phyloP scores from a whole-genome alignment of 1,284 basidiomycete genomes.

The Ceratobasidium sp. region DNA sequence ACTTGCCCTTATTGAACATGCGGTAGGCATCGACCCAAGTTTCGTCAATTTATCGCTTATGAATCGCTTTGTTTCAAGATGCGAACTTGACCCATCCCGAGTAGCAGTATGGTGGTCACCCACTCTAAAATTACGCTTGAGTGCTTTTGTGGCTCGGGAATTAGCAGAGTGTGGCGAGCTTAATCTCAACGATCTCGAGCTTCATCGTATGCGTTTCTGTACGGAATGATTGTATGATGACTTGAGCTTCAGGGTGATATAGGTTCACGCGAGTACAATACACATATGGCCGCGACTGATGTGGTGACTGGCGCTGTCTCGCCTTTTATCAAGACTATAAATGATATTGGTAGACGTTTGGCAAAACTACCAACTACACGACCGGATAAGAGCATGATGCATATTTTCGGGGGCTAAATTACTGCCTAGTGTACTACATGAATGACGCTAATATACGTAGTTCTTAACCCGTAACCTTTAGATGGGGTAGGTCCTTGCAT shows the following conservation, averaged over 20 bases:
- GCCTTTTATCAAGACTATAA: conserved; percentile 3
- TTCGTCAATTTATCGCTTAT: not conserved
- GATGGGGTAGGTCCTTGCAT: too few relatives aligned
- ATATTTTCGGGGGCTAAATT: conserved; percentile 64
- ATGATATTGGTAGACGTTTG: conserved; percentile 14
- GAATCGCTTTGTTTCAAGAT: conserved; percentile 56
- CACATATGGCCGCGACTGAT: conserved; percentile 60
- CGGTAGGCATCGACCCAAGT: conserved; percentile 53
- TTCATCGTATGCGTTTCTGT: conserved; percentile 61
- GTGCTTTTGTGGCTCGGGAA: conserved; percentile 68
- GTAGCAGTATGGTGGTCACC: conserved; percentile 73
- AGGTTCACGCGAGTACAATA: conserved; percentile 70
- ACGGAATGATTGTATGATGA: too few relatives aligned
- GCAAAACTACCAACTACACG: conserved; percentile 51
- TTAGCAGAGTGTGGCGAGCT: conserved; percentile 65
- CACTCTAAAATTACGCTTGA: conserved; percentile 66
- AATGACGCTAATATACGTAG: too few relatives aligned
- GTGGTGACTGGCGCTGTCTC: conserved; percentile 59
- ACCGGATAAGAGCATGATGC: conserved; percentile 63
- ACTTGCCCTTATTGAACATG: conserved; percentile 75
- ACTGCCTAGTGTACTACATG: too few relatives aligned
- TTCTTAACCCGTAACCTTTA: too few relatives aligned
- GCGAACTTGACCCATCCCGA: conserved; percentile 67
- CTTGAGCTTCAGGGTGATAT: not conserved
- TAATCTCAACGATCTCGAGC: conserved; percentile 62